Conservation (phyloP, 2,329 filamentous ascomycete genomes). For the Colletotrichum sojae region DNA sequence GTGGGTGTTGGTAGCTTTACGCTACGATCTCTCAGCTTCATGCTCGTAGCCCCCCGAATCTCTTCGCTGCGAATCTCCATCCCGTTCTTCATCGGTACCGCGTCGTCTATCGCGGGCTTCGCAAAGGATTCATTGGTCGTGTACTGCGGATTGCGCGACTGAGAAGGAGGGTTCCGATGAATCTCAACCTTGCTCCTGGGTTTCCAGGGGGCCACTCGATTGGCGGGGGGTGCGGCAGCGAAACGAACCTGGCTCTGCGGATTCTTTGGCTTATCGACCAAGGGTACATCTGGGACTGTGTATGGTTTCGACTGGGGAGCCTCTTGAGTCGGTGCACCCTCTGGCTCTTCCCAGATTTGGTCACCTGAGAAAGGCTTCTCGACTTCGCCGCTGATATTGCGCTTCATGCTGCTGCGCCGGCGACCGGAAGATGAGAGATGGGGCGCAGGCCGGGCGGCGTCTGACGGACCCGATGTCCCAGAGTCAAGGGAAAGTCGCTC, state of each 20-base stretch:
- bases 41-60: conserved; percentile 90
- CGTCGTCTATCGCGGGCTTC: conserved; percentile 52
- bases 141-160: conserved; percentile 86
- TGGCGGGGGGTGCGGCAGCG: conserved; percentile 59
- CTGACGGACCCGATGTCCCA: conserved; percentile 10
- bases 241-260: conserved; percentile 70
- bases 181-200: conserved; percentile 72
- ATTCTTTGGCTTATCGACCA: conserved; percentile 69
- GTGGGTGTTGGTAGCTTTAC: conserved; percentile 89
- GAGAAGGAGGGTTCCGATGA: conserved; percentile 85
- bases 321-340: conserved; percentile 55
- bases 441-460: conserved; percentile 1
- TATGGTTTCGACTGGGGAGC: conserved; percentile 40
- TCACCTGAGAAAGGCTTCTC: conserved; percentile 79
- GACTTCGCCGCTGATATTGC: conserved; percentile 79
- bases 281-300: conserved; percentile 9
- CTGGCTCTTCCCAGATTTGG: conserved; percentile 91
- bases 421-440: conserved; percentile 51
- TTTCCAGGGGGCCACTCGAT: conserved; percentile 53
- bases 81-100: conserved; percentile 78
- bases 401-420: conserved; percentile 75
- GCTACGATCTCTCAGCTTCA: conserved; percentile 89
- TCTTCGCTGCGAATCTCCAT: conserved; percentile 89
- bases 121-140: conserved; percentile 72
- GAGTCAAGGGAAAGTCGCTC: conserved; percentile 45